phyloP scores from a whole-genome alignment of 805 yeast genomes.

The Schwanniomyces occidentalis region DNA sequence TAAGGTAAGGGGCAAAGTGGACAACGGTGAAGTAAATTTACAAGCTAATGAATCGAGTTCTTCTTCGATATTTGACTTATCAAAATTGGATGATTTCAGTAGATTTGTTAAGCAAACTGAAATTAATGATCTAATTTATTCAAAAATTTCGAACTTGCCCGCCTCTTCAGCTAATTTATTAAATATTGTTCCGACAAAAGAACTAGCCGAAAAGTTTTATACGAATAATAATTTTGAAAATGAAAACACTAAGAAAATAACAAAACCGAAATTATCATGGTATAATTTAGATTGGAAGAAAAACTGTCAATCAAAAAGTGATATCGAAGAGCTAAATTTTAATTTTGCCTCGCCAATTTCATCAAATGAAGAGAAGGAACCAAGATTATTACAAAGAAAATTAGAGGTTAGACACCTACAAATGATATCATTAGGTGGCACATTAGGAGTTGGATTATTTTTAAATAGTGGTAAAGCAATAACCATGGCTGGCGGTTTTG shows the following conservation, averaged over 20 bases:
- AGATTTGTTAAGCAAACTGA: constrained; percentile 34
- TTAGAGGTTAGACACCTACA: constrained; percentile 68
- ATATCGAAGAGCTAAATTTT: constrained; percentile 6
- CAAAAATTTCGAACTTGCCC: constrained; percentile 13
- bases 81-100: constrained; percentile 35
- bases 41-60: constrained; percentile 4
- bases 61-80: constrained; percentile 29
- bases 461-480: constrained; percentile 73
- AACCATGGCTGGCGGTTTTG: constrained; percentile 74
- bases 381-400: constrained; percentile 49
- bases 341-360: constrained; percentile 7
- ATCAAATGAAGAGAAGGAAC: constrained; percentile 5
- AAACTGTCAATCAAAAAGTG: constrained; percentile 2
- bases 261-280: constrained; percentile 14
- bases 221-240: constrained; percentile 14
- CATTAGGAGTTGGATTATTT: constrained; percentile 74
- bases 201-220: constrained; percentile 28
- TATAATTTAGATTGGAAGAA: constrained; percentile 11
- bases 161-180: constrained; percentile 19
- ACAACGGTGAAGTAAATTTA: constrained; percentile 7
- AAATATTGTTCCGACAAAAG: constrained; percentile 23
- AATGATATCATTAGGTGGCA: constrained; percentile 78
- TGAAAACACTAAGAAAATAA: constrained; percentile 4
- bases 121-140: constrained; percentile 31
- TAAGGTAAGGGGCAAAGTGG: no score